Conservation (phyloP, 2,329 filamentous ascomycete species). For the Penicillium vulpinum region DNA sequence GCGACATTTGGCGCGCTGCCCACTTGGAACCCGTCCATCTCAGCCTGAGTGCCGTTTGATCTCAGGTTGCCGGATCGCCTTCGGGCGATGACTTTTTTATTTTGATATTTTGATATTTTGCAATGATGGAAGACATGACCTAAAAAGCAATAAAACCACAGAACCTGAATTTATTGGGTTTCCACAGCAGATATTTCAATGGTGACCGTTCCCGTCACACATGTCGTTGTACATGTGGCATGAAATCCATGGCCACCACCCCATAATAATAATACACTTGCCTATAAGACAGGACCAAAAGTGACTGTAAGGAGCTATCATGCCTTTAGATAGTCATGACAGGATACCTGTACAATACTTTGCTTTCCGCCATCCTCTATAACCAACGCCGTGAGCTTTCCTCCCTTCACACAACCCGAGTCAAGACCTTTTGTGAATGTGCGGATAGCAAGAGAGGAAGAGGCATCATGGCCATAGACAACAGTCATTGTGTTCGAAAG, state of each 20-base stretch:
- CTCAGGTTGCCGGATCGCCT: not conserved
- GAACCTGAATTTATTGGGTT: not conserved
- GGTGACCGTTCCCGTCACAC: not conserved
- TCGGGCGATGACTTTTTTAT: not conserved
- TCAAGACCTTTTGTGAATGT: conserved; percentile 83
- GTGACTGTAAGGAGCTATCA: not conserved
- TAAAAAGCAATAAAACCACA: no score
- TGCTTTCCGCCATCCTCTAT: conserved; percentile 59
- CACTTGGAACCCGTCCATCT: not conserved
- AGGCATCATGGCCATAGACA: conserved; percentile 85
- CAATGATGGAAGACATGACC: no score
- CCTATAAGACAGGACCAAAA: not conserved
- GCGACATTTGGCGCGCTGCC: not conserved
- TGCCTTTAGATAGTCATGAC: conserved; percentile 33
- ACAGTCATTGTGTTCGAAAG: conserved; percentile 59
- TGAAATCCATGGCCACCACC: not conserved
- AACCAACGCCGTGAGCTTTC: conserved; percentile 72
- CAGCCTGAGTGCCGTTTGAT: not conserved
- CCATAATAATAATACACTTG: not conserved
- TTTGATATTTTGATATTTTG: not conserved
- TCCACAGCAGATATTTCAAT: not conserved
- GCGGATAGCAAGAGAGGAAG: conserved; percentile 64
- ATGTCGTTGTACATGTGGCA: no score
- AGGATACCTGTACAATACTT: conserved; percentile 45
- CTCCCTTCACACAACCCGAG: conserved; percentile 75